Base-by-base conservation (phyloP, 2,329 filamentous ascomycete species). In the Pseudogymnoascus sp. region DNA sequence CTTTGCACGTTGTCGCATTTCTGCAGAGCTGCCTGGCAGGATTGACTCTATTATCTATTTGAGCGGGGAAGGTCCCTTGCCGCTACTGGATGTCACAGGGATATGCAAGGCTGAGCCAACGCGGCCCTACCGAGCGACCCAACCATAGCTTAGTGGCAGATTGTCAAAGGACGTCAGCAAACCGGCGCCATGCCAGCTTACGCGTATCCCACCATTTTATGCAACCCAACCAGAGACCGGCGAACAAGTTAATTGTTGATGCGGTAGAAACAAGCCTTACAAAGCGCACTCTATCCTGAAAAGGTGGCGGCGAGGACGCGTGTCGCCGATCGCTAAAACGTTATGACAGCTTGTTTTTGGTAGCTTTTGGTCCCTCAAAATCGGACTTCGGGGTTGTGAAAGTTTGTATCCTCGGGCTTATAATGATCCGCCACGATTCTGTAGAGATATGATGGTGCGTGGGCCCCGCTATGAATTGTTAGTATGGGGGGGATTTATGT, bases 391-490 rank as follows among this genome's bases (percentile, higher is more conserved):
- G 30, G 70, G 38, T 72, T 70, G 63, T 83, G 77, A 64, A 85
- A 82, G 67, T 85, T 84, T 60, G 88, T 82, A 67, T 91, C 88
- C 69, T 90, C 87, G 25, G 80, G 77, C 65, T 88, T 86, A 73
- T 91, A 91, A 70, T 91, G 88, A 69, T 91, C 88, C 41, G 82
- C 82, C 41, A 91, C 85, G 63, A 91, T 84, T 64, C 83, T 80
- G 61, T 88, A 88, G n/a, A 91, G 75, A 70, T 89, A 88, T 60
- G 87, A 86, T 61, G 84, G 84, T 16, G 86, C 85, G 73, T 88
- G 84, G 30, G 83, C 83, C 32, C 86, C 86, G 63, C 28, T 18
- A 62, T 59, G 39, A 28, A 20, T 18, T 30, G 30, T 68, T 61
- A 66, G 58, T 35, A 60, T 34, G 62, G 63, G 4, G 4, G 25